Percentiles rank a stretch among this genome's conserved stretches.
Evolutionary conservation across 345 rosid species (phyloP).

Genomic region (Eucalyptus curtisii): DNA sequence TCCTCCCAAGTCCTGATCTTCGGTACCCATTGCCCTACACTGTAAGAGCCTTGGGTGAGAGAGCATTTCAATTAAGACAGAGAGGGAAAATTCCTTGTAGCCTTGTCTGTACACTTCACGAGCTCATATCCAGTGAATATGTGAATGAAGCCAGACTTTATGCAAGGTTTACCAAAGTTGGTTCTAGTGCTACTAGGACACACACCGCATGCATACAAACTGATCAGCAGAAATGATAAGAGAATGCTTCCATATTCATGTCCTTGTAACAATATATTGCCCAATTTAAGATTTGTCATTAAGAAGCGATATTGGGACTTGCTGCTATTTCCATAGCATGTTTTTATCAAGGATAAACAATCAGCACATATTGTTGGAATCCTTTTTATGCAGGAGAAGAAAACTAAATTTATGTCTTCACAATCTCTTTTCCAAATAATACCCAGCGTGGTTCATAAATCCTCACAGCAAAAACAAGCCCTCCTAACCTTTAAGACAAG

Average conservation of each 20-base stretch:
- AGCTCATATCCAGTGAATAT: background rate
- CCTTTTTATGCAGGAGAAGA: background rate
- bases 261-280: background rate
- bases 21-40: conserved; percentile 58
- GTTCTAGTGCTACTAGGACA: background rate
- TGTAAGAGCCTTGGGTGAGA: conserved; percentile 3
- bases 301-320: background rate
- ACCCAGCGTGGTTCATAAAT: background rate
- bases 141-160: background rate
- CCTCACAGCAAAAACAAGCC: background rate
- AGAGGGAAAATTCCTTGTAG: background rate
- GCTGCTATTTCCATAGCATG: background rate
- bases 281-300: background rate
- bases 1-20: conserved; percentile 52
- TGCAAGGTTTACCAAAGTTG: background rate
- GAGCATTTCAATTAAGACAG: background rate
- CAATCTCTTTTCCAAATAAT: background rate
- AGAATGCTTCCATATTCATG: background rate
- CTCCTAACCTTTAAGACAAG: background rate
- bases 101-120: background rate
- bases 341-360: background rate
- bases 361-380: background rate
- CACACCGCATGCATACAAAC: background rate
- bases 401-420: background rate
- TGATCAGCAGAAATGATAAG: background rate